Evolutionary conservation across 2,329 filamentous ascomycete species (phyloP).

Genomic region (Fusarium subglutinans): DNA sequence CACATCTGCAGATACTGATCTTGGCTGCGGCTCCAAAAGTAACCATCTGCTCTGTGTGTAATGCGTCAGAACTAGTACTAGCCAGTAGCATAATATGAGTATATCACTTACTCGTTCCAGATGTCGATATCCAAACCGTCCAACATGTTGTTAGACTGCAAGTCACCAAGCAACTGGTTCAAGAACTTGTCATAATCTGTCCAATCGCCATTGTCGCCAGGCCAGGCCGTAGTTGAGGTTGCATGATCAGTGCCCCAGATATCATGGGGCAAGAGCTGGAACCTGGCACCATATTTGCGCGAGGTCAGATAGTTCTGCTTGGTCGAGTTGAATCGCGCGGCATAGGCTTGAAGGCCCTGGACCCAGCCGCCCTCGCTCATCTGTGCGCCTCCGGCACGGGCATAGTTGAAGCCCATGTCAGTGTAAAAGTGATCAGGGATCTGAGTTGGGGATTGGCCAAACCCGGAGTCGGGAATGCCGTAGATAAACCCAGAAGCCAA

Average conservation of each 20-base stretch:
- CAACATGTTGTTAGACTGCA: background rate
- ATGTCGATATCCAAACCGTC: background rate
- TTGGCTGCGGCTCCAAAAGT: background rate
- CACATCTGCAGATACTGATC: background rate
- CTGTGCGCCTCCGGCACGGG: constrained; percentile 3
- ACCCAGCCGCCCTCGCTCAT: background rate
- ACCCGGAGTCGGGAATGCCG: background rate
- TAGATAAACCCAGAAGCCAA: background rate
- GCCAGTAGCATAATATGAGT: fast-evolving
- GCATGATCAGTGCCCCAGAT: constrained; percentile 1
- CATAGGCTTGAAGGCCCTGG: background rate
- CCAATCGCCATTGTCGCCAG: constrained; percentile 2
- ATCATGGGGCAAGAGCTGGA: background rate
- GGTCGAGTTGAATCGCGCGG: background rate
- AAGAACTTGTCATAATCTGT: background rate
- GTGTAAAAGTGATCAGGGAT: constrained; percentile 4
- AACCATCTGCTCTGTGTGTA: background rate
- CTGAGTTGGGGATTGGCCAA: background rate
- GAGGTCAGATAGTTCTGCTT: background rate
- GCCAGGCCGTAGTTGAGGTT: background rate
- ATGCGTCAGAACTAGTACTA: background rate
- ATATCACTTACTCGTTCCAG: background rate
- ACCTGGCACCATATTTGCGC: background rate
- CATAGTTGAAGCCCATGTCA: background rate
- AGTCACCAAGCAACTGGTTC: background rate